Base-by-base conservation (phyloP, 2,329 filamentous ascomycete species). In the Madurella mycetomatis region DNA sequence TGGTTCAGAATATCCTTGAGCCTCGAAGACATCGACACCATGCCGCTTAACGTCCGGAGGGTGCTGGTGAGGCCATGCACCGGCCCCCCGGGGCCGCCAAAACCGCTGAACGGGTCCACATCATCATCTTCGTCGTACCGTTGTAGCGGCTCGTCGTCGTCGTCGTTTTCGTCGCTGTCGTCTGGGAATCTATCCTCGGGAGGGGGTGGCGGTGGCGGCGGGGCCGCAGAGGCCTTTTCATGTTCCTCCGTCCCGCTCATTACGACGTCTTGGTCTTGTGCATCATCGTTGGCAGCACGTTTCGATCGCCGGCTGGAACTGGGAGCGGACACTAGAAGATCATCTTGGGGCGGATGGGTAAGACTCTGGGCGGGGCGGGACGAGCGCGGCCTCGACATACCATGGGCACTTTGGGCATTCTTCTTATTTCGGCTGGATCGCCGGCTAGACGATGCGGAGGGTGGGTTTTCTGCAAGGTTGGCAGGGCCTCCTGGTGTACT, bases 1-100 rank as follows among this genome's bases (percentile, higher is more conserved):
- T 86, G 89, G 70, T 74, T 79, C 57, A 92, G 74, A 49, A 92
- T 86, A 55, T 90, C 88, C 53, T 92, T 83, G 47, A 99, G 77
- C 60, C 91, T 85, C 40, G 84, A 80, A 18, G 89, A 87, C 55
- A 92, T 85, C 2, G 89, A 88, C 82, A 96, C 92, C 81, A 96
- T 95, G 59, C 92, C 92, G 50, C 85, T 95, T 61, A 99, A 75
- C 16, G 92, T 91, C 67, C 92, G 81, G 16, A 99, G 79, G 13
- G 91, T 95, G 66, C 78, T 88, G 7, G 90, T 89, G 30, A 97
- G 75, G 16, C 84, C 83, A 50, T 84, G 78, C 15, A 83, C 79
- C 9, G 81, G 77, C 53, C 80, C 80, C 44, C 79, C 81, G 45
- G 81, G 80, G 41, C 86, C 83, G 37, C 88, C 85, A 59, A 96